Base-by-base conservation (phyloP, 192 early-diverging fungal genomes). In the Coemansia sp. region DNA sequence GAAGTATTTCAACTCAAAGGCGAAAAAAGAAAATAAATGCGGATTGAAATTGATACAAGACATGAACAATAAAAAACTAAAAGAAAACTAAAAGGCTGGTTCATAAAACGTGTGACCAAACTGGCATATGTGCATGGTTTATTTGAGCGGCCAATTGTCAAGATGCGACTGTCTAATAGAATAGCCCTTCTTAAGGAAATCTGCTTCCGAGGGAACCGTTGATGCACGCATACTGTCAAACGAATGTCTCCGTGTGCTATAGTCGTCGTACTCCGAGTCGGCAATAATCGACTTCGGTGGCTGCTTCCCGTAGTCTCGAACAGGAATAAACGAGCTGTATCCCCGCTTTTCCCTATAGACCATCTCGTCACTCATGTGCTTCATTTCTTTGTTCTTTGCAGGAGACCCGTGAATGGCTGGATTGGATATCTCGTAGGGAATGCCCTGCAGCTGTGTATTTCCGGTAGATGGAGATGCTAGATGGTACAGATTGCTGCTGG, bases 251-350 rank as follows among this genome's bases (percentile, higher is more conserved):
- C 47, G 24, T 0, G 57, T 63, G 49, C 60, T 66, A 12, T 42
- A 42, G 38, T n/a, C 53, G 18, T 39, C 39, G 25, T 61, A 56
- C 14, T 76, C 59, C 10, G 56, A 66, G 4, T 59, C 64, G 3
- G 41, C 50, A 45, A 27, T 27, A 9, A 30, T 19, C 1, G 25
- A 23, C 24, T 45, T 19, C 6, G 51, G 43, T 13, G 21, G 24
- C 15, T n/a, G 30, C 27, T 52, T 30, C 5, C 34, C 15, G 14
- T 41, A 44, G 13, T 48, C 30, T 17, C 15, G 62, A 4, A 76
- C 48, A 2, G 73, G 73, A n/a, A 55, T 60, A 53, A 76, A 76
- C 41, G 73, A 76, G 60, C 67, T 69, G 41, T 63, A 66, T 11
- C 66, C 66, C 14, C 54, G 53, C 11, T 45, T 61, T 11, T 61